Evolutionary conservation across 1,284 basidiomycete species (phyloP).

Genomic region (Ceratobasidium sp.): DNA sequence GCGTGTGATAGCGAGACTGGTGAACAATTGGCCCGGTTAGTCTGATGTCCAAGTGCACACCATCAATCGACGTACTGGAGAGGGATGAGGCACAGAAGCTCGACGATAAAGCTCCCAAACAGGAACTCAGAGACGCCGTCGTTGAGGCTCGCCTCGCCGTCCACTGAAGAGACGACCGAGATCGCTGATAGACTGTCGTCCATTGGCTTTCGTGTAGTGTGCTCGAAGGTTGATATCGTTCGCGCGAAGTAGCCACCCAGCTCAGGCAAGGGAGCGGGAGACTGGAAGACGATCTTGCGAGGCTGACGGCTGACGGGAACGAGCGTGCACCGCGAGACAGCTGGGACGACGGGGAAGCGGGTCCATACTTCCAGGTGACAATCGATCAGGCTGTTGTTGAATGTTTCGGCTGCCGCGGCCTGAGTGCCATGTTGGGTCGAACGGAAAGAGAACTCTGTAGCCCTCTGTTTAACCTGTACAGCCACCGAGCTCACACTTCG

Average conservation of each 20-base stretch:
- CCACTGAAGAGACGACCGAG: not conserved
- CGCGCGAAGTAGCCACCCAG: conserved; percentile 54
- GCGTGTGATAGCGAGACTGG: conserved; percentile 64
- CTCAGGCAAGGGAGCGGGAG: conserved; percentile 55
- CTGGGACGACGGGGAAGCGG: conserved; percentile 71
- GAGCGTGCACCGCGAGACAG: conserved; percentile 63
- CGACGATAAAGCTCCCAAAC: conserved; percentile 37
- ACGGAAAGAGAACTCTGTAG: conserved; percentile 68
- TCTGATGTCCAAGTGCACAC: not conserved
- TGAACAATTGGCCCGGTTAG: not conserved
- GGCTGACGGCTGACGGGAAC: conserved; percentile 55
- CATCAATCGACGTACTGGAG: conserved; percentile 56
- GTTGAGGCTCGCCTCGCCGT: not conserved
- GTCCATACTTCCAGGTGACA: conserved; percentile 73
- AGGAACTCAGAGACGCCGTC: not conserved
- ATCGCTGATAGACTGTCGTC: conserved; percentile 15
- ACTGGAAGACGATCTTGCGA: conserved; percentile 62
- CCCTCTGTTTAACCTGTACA: conserved; percentile 68
- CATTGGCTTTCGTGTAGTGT: conserved; percentile 41
- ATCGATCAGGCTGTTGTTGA: conserved; percentile 68
- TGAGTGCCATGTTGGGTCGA: conserved; percentile 1
- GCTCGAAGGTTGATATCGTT: conserved; percentile 45
- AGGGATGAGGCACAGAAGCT: conserved; percentile 37
- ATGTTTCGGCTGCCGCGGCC: conserved; percentile 45
- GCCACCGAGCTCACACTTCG: conserved; percentile 55